Evolutionary conservation across 2,329 filamentous ascomycete species (phyloP).

Genomic region (Macrophomina phaseolina): DNA sequence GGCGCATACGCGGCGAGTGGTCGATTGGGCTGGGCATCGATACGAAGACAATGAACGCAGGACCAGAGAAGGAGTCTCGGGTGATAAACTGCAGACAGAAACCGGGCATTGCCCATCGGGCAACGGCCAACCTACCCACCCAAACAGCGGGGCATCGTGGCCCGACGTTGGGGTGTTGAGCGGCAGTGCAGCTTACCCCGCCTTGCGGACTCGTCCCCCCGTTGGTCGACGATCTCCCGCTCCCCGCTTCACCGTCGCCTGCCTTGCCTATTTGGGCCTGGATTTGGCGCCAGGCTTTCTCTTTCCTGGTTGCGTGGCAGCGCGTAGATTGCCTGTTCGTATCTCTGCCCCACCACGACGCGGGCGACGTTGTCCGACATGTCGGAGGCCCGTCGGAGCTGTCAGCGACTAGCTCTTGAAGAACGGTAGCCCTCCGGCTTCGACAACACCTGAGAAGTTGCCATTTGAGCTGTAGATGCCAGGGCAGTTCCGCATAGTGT

Average conservation of each 20-base stretch:
- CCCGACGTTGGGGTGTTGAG: neutral
- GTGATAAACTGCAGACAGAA: neutral
- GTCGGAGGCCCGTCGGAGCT: neutral
- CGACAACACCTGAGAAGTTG: neutral
- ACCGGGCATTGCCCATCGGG: neutral
- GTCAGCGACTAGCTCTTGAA: neutral
- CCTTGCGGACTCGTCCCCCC: neutral
- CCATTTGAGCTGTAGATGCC: too few species aligned
- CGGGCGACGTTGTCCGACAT: slow-evolving; percentile 12
- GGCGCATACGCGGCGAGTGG: neutral
- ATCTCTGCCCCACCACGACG: neutral
- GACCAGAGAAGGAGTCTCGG: neutral
- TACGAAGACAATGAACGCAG: neutral
- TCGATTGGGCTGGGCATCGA: neutral
- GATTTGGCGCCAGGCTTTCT: neutral
- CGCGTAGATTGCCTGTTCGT: neutral
- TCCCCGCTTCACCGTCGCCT: neutral
- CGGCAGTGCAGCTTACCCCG: slow-evolving; percentile 4
- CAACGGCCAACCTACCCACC: slow-evolving; percentile 4
- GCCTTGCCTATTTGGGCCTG: neutral
- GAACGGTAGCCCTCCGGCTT: too few species aligned
- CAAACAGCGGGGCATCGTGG: neutral
- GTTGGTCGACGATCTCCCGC: slow-evolving; percentile 26
- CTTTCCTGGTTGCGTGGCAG: neutral
- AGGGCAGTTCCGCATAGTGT: too few species aligned